Base-by-base conservation (phyloP, 371 early-diverging fungal species). In the Mortierella sp. region DNA sequence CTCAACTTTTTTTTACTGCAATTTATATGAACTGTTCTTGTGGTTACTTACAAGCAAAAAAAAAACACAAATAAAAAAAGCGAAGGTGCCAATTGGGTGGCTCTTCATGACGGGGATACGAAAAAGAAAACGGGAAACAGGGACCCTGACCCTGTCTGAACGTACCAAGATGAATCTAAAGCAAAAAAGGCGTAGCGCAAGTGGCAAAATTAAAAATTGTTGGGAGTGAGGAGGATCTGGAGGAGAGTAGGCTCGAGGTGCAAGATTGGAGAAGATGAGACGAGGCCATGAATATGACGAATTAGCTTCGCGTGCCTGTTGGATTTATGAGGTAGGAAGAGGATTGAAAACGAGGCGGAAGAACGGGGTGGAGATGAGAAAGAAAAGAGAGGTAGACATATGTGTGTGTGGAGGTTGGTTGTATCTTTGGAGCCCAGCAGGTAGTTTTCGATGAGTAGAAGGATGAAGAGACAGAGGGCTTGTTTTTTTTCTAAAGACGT, bases 381-480 rank as follows among this genome's bases (percentile, higher is more conserved):
- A 41, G 8, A 21, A 38, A 18, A 14, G 29, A 60, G n/a, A 29
- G 14, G 32, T 1, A 11, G 14, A 41, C 4, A 63, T 18, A 65
- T 38, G 65, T 32, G 41, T 32, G 41, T 65, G 35, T 32, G 8
- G 8, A 54, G 54, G 6, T 6, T 54, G 24, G 7, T 18, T 54
- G 24, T 8, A 54, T 54, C 24, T 54, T 54, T 38, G 35, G 65
- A 65, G 65, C 65, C 65, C 65, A 65, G 2, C 65, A 65, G 2
- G 38, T 38, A 38, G 35, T 65, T 65, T 65, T 65, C 65, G 65
- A 65, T 65, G 65, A 65, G 38, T 65, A 65, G 38, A 21, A 32
- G 7, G 24, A 21, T 21, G 35, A 3, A 55, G 10, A n/a, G n/a
- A 16, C 0, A n/a, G 35, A 32, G 60, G 29, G 5, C 58, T 58